Evolutionary conservation across 805 yeast genomes (phyloP).

Genomic region (Cyberlindnera suaveolens): DNA sequence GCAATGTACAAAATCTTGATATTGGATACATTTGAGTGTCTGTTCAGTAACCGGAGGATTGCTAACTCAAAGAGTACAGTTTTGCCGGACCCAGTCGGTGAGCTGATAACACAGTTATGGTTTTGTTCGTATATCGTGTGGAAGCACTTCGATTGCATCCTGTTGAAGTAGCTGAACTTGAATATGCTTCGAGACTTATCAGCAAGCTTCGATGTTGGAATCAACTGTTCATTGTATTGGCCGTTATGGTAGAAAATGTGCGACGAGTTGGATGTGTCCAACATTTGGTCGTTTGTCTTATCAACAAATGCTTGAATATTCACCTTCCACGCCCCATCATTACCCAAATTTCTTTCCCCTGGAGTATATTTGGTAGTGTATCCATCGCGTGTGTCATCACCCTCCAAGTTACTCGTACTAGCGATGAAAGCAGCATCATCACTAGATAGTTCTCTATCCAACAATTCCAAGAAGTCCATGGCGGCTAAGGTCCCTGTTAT

Average conservation of each 20-base stretch:
- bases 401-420: background rate
- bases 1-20: conserved; percentile 44
- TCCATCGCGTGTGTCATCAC: too few relatives aligned
- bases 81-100: conserved; percentile 60
- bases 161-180: conserved; percentile 34
- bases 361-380: too few relatives aligned
- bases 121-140: conserved; percentile 27
- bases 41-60: conserved; percentile 31
- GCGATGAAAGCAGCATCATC: conserved; percentile 1
- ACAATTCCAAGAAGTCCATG: conserved; percentile 1
- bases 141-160: conserved; percentile 46
- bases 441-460: background rate
- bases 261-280: conserved; percentile 7
- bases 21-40: conserved; percentile 19
- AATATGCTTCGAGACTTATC: conserved; percentile 31
- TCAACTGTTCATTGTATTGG: background rate
- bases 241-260: conserved; percentile 8
- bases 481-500: background rate
- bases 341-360: too few relatives aligned
- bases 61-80: conserved; percentile 51
- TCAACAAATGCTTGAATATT: background rate
- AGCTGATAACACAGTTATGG: conserved; percentile 40
- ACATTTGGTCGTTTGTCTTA: background rate
- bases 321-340: too few relatives aligned
- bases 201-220: conserved; percentile 27